These are phyloP conservation scores for Solanum chilense DNA, from an alignment of 257 asterid species.

Conservation along the genomic window DNA sequence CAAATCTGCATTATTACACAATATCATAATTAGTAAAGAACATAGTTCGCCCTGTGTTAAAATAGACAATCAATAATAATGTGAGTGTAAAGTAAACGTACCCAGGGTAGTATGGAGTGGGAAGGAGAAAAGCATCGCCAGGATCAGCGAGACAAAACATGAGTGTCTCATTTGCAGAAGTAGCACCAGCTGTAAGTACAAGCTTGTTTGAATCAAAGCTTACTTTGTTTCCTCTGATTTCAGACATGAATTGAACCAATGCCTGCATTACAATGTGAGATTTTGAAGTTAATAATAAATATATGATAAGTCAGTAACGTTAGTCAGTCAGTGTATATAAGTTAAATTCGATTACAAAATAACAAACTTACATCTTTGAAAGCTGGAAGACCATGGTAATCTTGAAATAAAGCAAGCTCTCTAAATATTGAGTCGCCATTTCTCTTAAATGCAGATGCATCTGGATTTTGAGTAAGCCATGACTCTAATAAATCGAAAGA, in stretches of 20 bases:
- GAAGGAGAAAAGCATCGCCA: slow-evolving; percentile 12
- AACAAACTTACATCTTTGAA: slow-evolving; percentile 1
- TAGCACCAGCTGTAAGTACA: slow-evolving; percentile 13
- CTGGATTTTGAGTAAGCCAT: slow-evolving; percentile 27
- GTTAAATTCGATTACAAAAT: not conserved
- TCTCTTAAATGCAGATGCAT: slow-evolving; percentile 13
- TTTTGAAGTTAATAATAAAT: not conserved
- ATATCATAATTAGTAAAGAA: not conserved
- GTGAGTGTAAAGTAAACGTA: not conserved
- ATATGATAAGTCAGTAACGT: not conserved
- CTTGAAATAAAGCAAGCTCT: slow-evolving; percentile 30
- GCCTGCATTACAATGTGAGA: not conserved
- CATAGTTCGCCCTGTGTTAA: not conserved
- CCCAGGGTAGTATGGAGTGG: slow-evolving; percentile 15
- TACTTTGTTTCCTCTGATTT: slow-evolving; percentile 8
- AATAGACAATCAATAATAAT: not conserved
- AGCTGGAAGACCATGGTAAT: slow-evolving; percentile 29
- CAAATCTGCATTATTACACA: not conserved
- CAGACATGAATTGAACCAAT: slow-evolving; percentile 4
- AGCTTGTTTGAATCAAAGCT: slow-evolving; percentile 7
- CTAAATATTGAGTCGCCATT: slow-evolving; percentile 23
- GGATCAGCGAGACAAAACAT: slow-evolving; percentile 8
- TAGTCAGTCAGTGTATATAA: not conserved
- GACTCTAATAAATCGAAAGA: slow-evolving; percentile 27
- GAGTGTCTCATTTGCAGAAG: slow-evolving; percentile 11